Base-by-base conservation (phyloP, 768 basidiomycete species). In the Postia placenta region DNA sequence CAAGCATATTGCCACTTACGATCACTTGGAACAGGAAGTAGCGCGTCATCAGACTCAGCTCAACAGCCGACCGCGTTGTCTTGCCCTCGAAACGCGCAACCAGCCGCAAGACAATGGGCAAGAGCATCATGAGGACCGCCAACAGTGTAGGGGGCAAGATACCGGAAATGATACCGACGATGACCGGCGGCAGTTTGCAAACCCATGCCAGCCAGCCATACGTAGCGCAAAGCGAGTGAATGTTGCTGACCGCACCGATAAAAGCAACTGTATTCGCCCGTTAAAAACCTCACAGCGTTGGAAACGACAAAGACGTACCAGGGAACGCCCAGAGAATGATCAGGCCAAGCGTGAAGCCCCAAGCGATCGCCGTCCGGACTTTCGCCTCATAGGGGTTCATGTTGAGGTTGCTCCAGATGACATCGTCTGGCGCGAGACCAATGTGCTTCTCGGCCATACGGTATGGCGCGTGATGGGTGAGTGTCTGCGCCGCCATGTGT, bases 11-110 rank as follows among this genome's bases (percentile, higher is more conserved):
- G 30, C 30, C 17, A 54, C 90, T 55, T 67, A 94, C 91, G 46
- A 96, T 69, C 42, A 94, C 88, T 70, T 88, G 86, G 76, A 96
- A 96, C 54, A 91, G 70, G 70, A 95, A 95, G 69, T 76, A 98
- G 19, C 96, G 74, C 1, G 81, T 83, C 94, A 97, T 96, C 60
- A 99, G 67, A 45, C 85, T 88, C 4, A 96, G 75, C 58, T 99
- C 95, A 36, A 98, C 68, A 1, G 81, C 85, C 0, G 84, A 88
- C 27, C 76, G 75, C 56, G 87, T 84, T 0, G 95, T 93, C 17
- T 92, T 90, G 17, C 96, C 96, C 68, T 98, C 91, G 47, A 96
- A 85, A 17, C 79, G 73, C 11, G 83, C 89, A 24, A 97, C 70
- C 19, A 90, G 68, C 33, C 95, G 77, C 50, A 98, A 65, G 14